Conservation (phyloP, 768 basidiomycete species). For the Leccinum disarticulatum region DNA sequence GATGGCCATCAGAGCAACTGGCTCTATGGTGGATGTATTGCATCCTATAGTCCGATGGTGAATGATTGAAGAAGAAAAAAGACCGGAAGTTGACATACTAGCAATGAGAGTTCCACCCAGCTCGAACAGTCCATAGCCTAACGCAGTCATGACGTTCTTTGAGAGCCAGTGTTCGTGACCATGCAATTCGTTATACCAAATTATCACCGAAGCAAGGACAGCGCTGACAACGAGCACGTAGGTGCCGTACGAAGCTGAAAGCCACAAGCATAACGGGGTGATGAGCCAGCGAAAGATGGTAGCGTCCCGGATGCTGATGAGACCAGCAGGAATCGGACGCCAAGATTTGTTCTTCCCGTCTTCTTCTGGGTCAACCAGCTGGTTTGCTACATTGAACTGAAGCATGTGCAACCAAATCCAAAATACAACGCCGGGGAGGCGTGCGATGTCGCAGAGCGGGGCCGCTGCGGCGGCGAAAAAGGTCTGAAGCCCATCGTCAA, state of each 20-base stretch:
- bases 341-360: constrained; percentile 44
- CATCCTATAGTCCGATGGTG: constrained; percentile 21
- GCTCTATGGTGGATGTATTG: constrained; percentile 24
- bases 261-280: constrained; percentile 34
- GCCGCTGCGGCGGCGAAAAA: constrained; percentile 36
- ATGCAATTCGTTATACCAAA: constrained; percentile 40
- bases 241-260: constrained; percentile 37
- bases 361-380: constrained; percentile 40
- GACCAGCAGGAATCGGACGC: constrained; percentile 46
- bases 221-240: constrained; percentile 36
- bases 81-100: constrained; percentile 23
- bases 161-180: constrained; percentile 33
- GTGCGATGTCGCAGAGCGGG: constrained; percentile 26
- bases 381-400: constrained; percentile 46
- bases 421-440: constrained; percentile 31
- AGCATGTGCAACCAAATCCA: constrained; percentile 51
- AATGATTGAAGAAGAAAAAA: not conserved
- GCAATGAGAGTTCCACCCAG: constrained; percentile 37
- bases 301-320: constrained; percentile 39
- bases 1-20: constrained; percentile 30
- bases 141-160: constrained; percentile 36
- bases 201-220: constrained; percentile 23
- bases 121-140: constrained; percentile 40
- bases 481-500: constrained; percentile 24
- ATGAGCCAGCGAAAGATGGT: constrained; percentile 38